phyloP scores from a whole-genome alignment of 306 rosid genomes.

The Carpinus viminea region DNA sequence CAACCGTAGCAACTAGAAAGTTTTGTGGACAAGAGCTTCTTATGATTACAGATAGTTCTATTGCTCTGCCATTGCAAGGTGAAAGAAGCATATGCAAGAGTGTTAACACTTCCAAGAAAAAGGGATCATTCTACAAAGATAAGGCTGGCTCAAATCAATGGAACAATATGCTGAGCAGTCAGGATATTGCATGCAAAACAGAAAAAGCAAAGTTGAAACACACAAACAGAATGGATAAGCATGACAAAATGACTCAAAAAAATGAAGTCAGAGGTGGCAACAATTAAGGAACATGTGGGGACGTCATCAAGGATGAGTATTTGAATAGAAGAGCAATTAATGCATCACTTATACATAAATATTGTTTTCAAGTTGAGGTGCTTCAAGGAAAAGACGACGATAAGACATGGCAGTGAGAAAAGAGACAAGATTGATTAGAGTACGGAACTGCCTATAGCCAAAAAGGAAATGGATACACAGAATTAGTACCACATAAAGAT shows the following conservation, averaged over 20 bases:
- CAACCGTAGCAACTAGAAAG: constrained; percentile 11
- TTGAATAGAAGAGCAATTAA: neutral
- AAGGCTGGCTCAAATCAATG: neutral
- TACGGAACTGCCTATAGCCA: neutral
- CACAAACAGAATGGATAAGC: neutral
- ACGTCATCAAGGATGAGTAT: neutral
- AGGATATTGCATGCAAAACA: neutral
- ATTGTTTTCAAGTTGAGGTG: neutral
- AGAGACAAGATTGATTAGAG: constrained; percentile 1
- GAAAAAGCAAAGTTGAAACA: neutral
- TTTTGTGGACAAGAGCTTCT: neutral
- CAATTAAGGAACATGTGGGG: neutral
- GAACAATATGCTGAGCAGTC: neutral
- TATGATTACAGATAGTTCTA: neutral
- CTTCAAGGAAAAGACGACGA: neutral
- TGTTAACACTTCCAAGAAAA: neutral
- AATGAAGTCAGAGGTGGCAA: neutral
- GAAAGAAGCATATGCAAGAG: neutral
- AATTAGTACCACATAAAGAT: neutral
- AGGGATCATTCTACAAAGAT: neutral
- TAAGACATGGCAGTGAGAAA: neutral
- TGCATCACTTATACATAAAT: neutral
- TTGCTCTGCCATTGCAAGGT: neutral
- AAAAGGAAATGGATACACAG: neutral
- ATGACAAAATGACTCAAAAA: neutral